Evolutionary conservation across 768 basidiomycete species (phyloP).

Genomic region (Phylloporus rhodoxanthus): DNA sequence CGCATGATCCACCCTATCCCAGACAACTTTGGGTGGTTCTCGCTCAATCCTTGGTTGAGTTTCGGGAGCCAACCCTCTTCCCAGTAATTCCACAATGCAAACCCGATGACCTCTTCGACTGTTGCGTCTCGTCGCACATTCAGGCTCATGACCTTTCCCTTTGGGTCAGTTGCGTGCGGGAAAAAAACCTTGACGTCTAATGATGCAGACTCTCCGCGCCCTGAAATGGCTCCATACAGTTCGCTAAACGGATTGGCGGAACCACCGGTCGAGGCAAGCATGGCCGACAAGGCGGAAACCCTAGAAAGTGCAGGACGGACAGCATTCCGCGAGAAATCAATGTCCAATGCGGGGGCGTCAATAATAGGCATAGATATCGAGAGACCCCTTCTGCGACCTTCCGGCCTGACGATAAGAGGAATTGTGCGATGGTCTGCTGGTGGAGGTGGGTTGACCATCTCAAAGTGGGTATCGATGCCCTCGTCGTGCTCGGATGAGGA

Average conservation of each 20-base stretch:
- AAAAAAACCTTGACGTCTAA: slow-evolving; percentile 76
- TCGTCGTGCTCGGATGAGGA: slow-evolving; percentile 20
- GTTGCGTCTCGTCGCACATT: slow-evolving; percentile 82
- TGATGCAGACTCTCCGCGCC: slow-evolving; percentile 60
- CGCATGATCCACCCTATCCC: slow-evolving; percentile 89
- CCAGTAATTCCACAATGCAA: slow-evolving; percentile 89
- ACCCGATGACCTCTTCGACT: slow-evolving; percentile 94
- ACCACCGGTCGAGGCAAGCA: slow-evolving; percentile 62
- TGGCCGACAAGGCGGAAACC: slow-evolving; percentile 64
- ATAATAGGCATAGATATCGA: slow-evolving; percentile 25
- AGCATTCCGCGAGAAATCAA: slow-evolving; percentile 49
- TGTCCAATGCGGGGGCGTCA: slow-evolving; percentile 16
- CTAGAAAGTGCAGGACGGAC: slow-evolving; percentile 38
- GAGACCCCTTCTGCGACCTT: slow-evolving; percentile 26
- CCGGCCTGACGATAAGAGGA: slow-evolving; percentile 17
- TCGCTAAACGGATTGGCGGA: slow-evolving; percentile 82
- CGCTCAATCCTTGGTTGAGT: slow-evolving; percentile 59
- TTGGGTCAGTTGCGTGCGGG: slow-evolving; percentile 65
- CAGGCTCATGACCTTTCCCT: slow-evolving; percentile 58
- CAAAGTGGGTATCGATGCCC: slow-evolving; percentile 42
- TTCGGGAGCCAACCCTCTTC: slow-evolving; percentile 79
- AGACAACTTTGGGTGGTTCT: slow-evolving; percentile 63
- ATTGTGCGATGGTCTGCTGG: slow-evolving; percentile 18
- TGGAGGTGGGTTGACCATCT: slow-evolving; percentile 46
- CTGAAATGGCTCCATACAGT: slow-evolving; percentile 79